These are phyloP conservation scores for Peterozyma xylosa DNA, from an alignment of 805 yeast genomes.

Conservation along the genomic window DNA sequence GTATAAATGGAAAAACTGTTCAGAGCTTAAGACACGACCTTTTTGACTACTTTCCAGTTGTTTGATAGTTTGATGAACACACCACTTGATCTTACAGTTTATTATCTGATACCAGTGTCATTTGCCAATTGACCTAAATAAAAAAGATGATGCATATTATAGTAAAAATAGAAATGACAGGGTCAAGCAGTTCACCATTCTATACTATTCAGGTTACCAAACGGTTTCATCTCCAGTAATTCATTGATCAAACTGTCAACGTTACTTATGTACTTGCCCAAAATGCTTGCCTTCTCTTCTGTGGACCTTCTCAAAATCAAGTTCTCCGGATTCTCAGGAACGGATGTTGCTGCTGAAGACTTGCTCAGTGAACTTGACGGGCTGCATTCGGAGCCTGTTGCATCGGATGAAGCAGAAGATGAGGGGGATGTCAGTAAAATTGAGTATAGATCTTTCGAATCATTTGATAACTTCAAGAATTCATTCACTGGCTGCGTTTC, in stretches of 20 bases:
- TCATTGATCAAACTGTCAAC: conserved; percentile 41
- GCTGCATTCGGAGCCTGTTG: not conserved
- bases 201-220: conserved; percentile 33
- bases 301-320: conserved; percentile 25
- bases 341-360: not conserved
- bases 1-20: too few relatives aligned
- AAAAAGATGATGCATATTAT: too few relatives aligned
- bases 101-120: too few relatives aligned
- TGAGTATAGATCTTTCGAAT: not conserved
- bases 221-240: conserved; percentile 36
- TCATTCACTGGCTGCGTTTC: conserved; percentile 27
- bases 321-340: not conserved
- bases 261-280: conserved; percentile 34
- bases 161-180: too few relatives aligned
- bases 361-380: not conserved
- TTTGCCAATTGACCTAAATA: too few relatives aligned
- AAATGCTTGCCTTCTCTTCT: conserved; percentile 33
- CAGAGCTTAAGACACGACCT: too few relatives aligned
- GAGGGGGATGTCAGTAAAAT: not conserved
- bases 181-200: conserved; percentile 41
- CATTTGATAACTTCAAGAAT: not conserved
- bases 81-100: too few relatives aligned
- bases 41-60: too few relatives aligned
- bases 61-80: too few relatives aligned
- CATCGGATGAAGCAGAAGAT: not conserved